phyloP scores from a whole-genome alignment of 2,329 filamentous ascomycete species.

The Pyrenophora teres region DNA sequence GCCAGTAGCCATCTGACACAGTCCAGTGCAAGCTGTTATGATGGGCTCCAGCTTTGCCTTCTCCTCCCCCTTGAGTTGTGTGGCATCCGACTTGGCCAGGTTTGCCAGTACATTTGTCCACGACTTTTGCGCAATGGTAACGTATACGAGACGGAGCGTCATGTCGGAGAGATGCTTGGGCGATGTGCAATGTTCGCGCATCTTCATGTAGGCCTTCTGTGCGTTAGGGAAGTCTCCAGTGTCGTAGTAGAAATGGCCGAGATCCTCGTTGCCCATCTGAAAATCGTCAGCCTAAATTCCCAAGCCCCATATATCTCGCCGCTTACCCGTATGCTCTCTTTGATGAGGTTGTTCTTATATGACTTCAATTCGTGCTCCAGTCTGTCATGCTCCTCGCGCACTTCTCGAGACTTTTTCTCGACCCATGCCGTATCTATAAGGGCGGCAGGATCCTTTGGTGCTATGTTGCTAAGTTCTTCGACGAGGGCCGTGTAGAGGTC shows the following conservation, averaged over 20 bases:
- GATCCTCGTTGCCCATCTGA: conserved; percentile 92
- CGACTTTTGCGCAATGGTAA: conserved; percentile 75
- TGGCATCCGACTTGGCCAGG: conserved; percentile 60
- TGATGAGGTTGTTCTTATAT: conserved; percentile 96
- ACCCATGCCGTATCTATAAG: conserved; percentile 74
- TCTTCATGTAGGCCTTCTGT: conserved; percentile 77
- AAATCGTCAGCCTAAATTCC: conserved; percentile 1
- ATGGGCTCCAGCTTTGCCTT: conserved; percentile 65
- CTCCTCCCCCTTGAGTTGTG: conserved; percentile 62
- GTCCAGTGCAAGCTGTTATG: conserved; percentile 64
- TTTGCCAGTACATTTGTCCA: conserved; percentile 72
- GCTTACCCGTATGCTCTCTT: conserved; percentile 87
- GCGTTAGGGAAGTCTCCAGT: conserved; percentile 76
- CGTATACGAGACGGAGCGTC: conserved; percentile 75
- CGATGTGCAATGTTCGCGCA: conserved; percentile 88
- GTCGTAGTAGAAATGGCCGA: conserved; percentile 80
- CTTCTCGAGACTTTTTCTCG: conserved; percentile 67
- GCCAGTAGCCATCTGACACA: conserved; percentile 62
- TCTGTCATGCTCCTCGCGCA: conserved; percentile 72
- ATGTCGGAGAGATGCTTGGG: conserved; percentile 83
- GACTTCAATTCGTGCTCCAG: conserved; percentile 84
- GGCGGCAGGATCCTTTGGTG: conserved; percentile 71
- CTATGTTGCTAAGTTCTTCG: conserved; percentile 65
- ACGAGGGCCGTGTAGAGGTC: conserved; percentile 71
- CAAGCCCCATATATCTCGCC: neutral